Evolutionary conservation across 129 eudicot genomes (phyloP).

Genomic region (Gnaphalium uliginosum): DNA sequence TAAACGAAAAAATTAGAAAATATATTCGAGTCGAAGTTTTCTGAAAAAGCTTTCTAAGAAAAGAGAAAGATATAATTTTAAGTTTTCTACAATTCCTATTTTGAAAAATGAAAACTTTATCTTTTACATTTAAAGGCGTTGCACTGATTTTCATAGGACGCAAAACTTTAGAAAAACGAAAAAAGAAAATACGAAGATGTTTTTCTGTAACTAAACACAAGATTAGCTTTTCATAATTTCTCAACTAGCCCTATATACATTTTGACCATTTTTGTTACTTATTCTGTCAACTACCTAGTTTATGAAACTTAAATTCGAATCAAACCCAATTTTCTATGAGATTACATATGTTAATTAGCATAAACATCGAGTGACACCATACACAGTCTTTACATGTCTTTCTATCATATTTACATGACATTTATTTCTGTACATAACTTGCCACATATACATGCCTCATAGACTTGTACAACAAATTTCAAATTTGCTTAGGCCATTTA

Average conservation of each 20-base stretch:
- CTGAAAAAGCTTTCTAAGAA: too few relatives aligned
- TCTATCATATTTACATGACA: neutral
- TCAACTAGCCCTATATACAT: too few relatives aligned
- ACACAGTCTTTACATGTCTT: neutral
- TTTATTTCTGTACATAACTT: constrained; percentile 8
- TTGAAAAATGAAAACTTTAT: too few relatives aligned
- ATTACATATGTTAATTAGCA: neutral
- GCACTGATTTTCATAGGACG: neutral
- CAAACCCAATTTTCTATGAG: neutral
- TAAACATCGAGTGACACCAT: neutral
- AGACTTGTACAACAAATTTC: neutral
- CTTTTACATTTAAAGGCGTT: too few relatives aligned
- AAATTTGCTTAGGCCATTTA: constrained; percentile 20
- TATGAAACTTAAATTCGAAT: neutral
- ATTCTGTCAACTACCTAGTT: neutral
- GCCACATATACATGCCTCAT: neutral
- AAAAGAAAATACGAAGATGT: too few relatives aligned
- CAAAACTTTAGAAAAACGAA: too few relatives aligned
- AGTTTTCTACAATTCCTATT: too few relatives aligned
- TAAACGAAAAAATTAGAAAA: too few relatives aligned
- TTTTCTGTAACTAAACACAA: too few relatives aligned
- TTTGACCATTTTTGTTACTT: neutral
- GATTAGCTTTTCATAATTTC: neutral
- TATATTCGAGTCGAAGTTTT: too few relatives aligned
- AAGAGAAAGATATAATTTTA: too few relatives aligned